Base-by-base conservation (phyloP, 1,139 yeast species). In the Candida pseudoviswanathii region DNA sequence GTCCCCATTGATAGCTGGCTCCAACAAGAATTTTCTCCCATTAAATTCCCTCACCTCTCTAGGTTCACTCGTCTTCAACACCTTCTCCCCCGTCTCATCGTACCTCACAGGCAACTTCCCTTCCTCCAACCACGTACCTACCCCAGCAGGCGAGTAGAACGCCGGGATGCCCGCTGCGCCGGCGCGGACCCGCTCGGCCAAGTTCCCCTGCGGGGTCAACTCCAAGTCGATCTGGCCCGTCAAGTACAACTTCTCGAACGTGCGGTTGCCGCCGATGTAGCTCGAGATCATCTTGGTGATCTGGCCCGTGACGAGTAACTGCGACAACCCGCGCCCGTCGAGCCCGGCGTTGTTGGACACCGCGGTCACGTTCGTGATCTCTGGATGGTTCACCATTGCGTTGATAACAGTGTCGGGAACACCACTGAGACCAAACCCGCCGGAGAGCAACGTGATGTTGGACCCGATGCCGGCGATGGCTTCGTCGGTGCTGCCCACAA, bases 271-370 rank as follows among this genome's bases (percentile, higher is more conserved):
- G 8, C 82, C 82, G 46, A 78, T 71, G 56, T 74, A 78, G 11
- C 80, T 75, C 46, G 75, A 70, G 45, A 78, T 66, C 78, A 78
- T 72, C 55, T 73, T 75, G 37, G 68, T 58, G 51, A 78, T 71
- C 59, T 78, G 82, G 34, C 78, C 78, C 11, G 70, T 60, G 43
- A 61, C 70, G 29, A 78, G 61, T 33, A 78, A 66, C 46, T 70
- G 67, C 27, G 75, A 71, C 21, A 78, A 64, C 4, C 82, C 82
- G 33, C 70, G 57, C 16, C 74, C 75, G 49, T 77, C 79, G 16
- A 74, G 62, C 6, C 81, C 82, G n/a, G 80, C 81, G 56, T 77
- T 77, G 61, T 77, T 77, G 25, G 81, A 77, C 2, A 75, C 81
- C 2, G 76, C 79, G 5, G 79, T 74, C 37, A 77, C 62, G 51